A percentile compares a stretch with the other conserved stretches of the same genome.
phyloP scores from a whole-genome alignment of 129 eudicot genomes.

The Artemisia argyi region DNA sequence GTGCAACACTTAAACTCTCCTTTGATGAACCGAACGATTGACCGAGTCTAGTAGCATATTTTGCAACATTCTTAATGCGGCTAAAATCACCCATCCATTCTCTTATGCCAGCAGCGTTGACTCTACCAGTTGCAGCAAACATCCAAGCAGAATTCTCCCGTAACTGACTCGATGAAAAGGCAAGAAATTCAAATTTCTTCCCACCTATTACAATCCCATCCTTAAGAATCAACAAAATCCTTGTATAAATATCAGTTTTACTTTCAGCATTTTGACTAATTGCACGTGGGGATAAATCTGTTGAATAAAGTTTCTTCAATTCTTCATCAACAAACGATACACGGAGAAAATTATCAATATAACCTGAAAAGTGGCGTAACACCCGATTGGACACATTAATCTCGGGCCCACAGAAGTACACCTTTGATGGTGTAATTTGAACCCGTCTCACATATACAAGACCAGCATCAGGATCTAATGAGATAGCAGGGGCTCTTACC shows the following conservation, averaged over 20 bases:
- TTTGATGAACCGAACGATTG: slow-evolving; percentile 85
- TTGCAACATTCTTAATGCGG: slow-evolving; percentile 71
- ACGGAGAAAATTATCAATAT: slow-evolving; percentile 75
- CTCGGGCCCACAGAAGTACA: slow-evolving; percentile 83
- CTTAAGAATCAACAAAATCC: slow-evolving; percentile 54
- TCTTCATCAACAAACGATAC: slow-evolving; percentile 86
- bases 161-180: slow-evolving; percentile 85
- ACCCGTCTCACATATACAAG: slow-evolving; percentile 77
- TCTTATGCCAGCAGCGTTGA: slow-evolving; percentile 59
- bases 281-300: slow-evolving; percentile 63
- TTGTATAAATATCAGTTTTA: slow-evolving; percentile 51
- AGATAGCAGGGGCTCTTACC: slow-evolving; percentile 45
- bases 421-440: slow-evolving; percentile 78
- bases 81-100: slow-evolving; percentile 77
- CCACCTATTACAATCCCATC: slow-evolving; percentile 65
- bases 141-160: slow-evolving; percentile 86
- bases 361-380: slow-evolving; percentile 43
- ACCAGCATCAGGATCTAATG: slow-evolving; percentile 61
- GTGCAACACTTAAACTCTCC: slow-evolving; percentile 60
- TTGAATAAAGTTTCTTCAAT: slow-evolving; percentile 59
- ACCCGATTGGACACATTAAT: slow-evolving; percentile 79
- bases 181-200: slow-evolving; percentile 81
- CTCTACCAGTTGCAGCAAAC: slow-evolving; percentile 62
- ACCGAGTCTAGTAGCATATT: slow-evolving; percentile 93
- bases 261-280: slow-evolving; percentile 26